Base-by-base conservation (phyloP, 495 filamentous ascomycete species). In the Hypoxylon intermedium region DNA sequence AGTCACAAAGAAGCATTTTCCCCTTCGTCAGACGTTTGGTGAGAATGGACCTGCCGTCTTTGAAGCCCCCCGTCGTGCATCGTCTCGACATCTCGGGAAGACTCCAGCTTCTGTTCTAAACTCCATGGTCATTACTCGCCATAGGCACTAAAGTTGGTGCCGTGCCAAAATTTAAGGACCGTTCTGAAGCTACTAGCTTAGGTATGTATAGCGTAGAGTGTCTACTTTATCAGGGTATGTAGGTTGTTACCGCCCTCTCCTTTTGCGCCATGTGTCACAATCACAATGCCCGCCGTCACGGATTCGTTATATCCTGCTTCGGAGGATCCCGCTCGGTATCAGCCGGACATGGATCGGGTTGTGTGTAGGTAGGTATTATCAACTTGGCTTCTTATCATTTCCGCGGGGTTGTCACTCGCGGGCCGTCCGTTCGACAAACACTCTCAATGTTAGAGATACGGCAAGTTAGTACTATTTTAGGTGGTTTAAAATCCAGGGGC, bases 71-170 rank as follows among this genome's bases (percentile, higher is more conserved):
- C 16, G 16, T 31, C 3, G 6, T 26, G 18, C 9, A 1, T 41
- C 21, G 31, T 9, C 44, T 31, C 50, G 37, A 56, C 38, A 21
- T 33, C 21, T 28, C 20, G 21, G 12, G n/a, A 47, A 15, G n/a
- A n/a, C n/a, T n/a, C n/a, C 31, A 38, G 36, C 13, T 51, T 6
- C 18, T 13, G 13, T 38, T 51, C 40, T 6, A 49, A 41, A 23
- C 20, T 33, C 4, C 2, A 28, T 43, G 26, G 9, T 13, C 60
- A 63, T 63, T 63, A 63, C 53, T 63, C 60, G 60, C 36, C 7
- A 20, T 31, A 13, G 12, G 1, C 31, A 36, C 23, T 63, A 36
- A 15, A 36, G 33, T 36, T 36, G 3, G 15, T 6, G 33, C 33
- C 11, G 33, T 13, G 33, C n/a, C 33, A 36, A 5, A 13, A 15